phyloP scores from a whole-genome alignment of 2,329 filamentous ascomycete genomes.

The Alternaria angustiovoidea region DNA sequence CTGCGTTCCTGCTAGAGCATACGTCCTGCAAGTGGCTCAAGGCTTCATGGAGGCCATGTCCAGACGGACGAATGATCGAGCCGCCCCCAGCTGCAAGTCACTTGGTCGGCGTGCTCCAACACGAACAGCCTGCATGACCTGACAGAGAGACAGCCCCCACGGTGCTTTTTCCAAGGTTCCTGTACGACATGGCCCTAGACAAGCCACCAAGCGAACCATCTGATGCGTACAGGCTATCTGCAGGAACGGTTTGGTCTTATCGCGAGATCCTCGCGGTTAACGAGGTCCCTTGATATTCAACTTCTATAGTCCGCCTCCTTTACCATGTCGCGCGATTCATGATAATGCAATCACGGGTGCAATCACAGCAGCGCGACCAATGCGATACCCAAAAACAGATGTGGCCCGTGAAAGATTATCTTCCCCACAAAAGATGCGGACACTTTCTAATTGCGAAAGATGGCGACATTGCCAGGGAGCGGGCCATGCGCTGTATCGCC shows the following conservation, averaged over 20 bases:
- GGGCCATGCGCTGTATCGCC: slow-evolving; percentile 22
- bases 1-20: slow-evolving; percentile 29
- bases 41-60: slow-evolving; percentile 4
- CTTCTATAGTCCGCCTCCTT: slow-evolving; percentile 7
- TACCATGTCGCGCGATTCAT: slow-evolving; percentile 21
- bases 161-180: slow-evolving; percentile 33
- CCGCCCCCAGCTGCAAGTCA: slow-evolving; percentile 35
- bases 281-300: slow-evolving; percentile 14
- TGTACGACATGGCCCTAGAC: slow-evolving; percentile 16
- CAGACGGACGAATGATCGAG: slow-evolving; percentile 16
- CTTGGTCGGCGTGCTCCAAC: slow-evolving; percentile 28
- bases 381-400: slow-evolving; percentile 24
- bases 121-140: slow-evolving; percentile 21
- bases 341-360: slow-evolving; percentile 11
- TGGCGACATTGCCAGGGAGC: slow-evolving; percentile 30
- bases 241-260: slow-evolving; percentile 37
- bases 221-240: slow-evolving; percentile 30
- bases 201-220: slow-evolving; percentile 19
- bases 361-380: slow-evolving; percentile 9
- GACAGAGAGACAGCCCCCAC: slow-evolving; percentile 38
- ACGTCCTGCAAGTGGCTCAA: slow-evolving; percentile 24
- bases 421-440: slow-evolving; percentile 34
- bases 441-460: slow-evolving; percentile 33
- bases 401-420: slow-evolving; percentile 18
- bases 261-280: slow-evolving; percentile 17